Evolutionary conservation across 139 green algal species (phyloP), one percentile per base, ranked within the genome.

Genomic region (Coccomyxa sp.): DNA sequence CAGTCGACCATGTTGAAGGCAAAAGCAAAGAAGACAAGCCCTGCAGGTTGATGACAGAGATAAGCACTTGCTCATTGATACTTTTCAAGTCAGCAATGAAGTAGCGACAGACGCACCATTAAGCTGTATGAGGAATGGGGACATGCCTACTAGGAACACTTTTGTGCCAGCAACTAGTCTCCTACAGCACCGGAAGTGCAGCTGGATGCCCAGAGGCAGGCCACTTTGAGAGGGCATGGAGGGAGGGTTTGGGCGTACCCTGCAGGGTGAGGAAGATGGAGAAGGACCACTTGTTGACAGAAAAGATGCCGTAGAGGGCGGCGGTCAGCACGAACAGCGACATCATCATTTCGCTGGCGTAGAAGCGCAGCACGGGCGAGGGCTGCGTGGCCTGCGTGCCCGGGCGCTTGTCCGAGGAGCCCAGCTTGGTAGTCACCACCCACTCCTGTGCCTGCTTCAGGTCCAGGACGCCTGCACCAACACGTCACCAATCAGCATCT

Each of bases 351-450:
- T 97, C 92, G 58, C 78, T 69, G 27, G 72, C 68, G 78, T 95
- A 95, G 34, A 94, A 71, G 31, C 82, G 76, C 82, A 87, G 92
- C 29, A 78, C 86, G 70, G 78, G 84, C 33, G 84, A 37, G 29
- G 75, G 40, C 18, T 75, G 36, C 29, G 36, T 71, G 3, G 70
- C 79, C 27, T 58, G 31, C 1, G 85, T 90, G 77, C 83, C 83
- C 22, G 83, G 83, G 34, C 86, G 79, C 73, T 84, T 91, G 79
- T 89, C 84, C 38, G 76, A 83, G 74, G 79, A 87, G 39, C 90
- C 89, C 72, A 91, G 79, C 82, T 97, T 97, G 54, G 90, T 92
- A 55, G 93, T 97, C 2, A 97, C 93, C 35, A 97, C 91, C 93
- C 93, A 97, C 79, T 97, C 91, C 77, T 95, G 82, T 22, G 93